A percentile compares a stretch with the other conserved stretches of the same genome.
Evolutionary conservation across 192 early-diverging fungal genomes (phyloP).

Genomic region (Coemansia sp.): DNA sequence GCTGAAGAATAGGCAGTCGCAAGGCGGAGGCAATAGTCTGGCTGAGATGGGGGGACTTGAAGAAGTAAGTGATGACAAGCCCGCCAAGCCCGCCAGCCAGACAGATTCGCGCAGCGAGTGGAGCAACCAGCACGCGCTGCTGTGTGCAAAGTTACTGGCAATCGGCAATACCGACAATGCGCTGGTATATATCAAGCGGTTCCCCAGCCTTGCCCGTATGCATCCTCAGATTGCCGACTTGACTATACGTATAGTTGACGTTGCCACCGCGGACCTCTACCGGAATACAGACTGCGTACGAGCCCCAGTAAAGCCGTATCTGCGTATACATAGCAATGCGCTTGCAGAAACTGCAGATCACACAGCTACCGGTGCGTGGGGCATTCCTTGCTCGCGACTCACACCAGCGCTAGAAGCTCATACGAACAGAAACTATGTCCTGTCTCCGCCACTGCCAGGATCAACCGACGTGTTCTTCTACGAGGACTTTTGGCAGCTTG

Average conservation of each 20-base stretch:
- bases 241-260: constrained; percentile 31
- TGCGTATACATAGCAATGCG: not conserved
- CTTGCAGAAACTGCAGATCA: not conserved
- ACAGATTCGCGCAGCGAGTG: constrained; percentile 2
- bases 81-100: not conserved
- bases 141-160: constrained; percentile 42
- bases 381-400: constrained; percentile 4
- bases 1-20: constrained; percentile 23
- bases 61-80: constrained; percentile 15
- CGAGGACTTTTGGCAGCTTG: constrained; percentile 46
- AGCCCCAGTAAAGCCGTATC: constrained; percentile 15
- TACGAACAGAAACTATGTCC: constrained; percentile 11
- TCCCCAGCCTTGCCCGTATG: constrained; percentile 32
- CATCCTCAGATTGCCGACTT: constrained; percentile 34
- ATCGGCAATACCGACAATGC: constrained; percentile 34
- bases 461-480: constrained; percentile 49
- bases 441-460: constrained; percentile 21
- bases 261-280: constrained; percentile 23
- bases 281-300: constrained; percentile 33
- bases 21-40: constrained; percentile 13
- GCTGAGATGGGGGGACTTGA: constrained; percentile 39
- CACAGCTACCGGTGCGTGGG: constrained; percentile 5
- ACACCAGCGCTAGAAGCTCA: not conserved
- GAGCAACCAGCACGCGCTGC: constrained; percentile 42
- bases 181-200: constrained; percentile 33